phyloP scores from a whole-genome alignment of 2,329 filamentous ascomycete genomes.

The Fusarium sp. region DNA sequence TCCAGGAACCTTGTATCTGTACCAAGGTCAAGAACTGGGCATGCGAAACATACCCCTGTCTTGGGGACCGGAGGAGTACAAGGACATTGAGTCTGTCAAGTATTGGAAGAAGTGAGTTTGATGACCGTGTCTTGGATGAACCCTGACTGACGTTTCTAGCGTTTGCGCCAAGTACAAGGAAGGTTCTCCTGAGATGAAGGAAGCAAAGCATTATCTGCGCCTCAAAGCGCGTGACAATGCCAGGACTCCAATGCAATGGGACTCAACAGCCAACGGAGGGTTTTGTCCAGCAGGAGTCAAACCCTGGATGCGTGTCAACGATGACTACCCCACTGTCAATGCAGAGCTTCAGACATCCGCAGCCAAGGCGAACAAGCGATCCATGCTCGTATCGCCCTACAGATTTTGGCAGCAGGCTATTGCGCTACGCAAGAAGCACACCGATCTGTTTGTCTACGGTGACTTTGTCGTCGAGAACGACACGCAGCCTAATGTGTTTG shows the following conservation, averaged over 20 bases:
- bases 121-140: rapidly evolving
- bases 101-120: constrained; percentile 14
- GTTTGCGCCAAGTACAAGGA: background rate
- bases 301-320: constrained; percentile 53
- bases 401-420: constrained; percentile 50
- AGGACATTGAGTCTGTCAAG: constrained; percentile 57
- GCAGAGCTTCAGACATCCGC: constrained; percentile 65
- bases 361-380: constrained; percentile 17
- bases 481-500: constrained; percentile 43
- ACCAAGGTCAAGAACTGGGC: constrained; percentile 76
- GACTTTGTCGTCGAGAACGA: constrained; percentile 46
- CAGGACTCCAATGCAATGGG: constrained; percentile 75
- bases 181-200: constrained; percentile 46
- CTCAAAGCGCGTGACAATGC: constrained; percentile 68
- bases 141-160: background rate
- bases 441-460: constrained; percentile 51
- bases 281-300: constrained; percentile 53
- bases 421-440: constrained; percentile 46
- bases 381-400: constrained; percentile 46
- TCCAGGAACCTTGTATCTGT: constrained; percentile 72
- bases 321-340: constrained; percentile 59
- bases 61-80: constrained; percentile 68
- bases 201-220: constrained; percentile 48
- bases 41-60: constrained; percentile 69
- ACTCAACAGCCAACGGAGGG: constrained; percentile 48